Conservation (phyloP, 495 filamentous ascomycete genomes). For the Penicillium verhagenii region DNA sequence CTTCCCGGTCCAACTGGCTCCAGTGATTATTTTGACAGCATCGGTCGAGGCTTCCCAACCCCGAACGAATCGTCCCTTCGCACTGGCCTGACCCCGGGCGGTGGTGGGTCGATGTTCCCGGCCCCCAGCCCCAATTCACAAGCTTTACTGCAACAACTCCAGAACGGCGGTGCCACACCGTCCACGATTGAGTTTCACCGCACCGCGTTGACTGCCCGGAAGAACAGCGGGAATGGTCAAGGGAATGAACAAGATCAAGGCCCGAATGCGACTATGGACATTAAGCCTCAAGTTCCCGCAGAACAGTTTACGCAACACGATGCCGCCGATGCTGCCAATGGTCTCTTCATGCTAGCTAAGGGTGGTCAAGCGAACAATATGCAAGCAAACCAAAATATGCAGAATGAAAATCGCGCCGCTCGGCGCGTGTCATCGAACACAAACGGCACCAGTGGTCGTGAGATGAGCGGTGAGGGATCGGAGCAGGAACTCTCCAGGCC, state of each 20-base stretch:
- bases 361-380: constrained; percentile 51
- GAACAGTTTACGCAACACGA: constrained; percentile 81
- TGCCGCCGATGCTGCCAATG: constrained; percentile 91
- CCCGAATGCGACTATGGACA: constrained; percentile 49
- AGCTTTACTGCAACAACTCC: constrained; percentile 73
- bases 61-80: constrained; percentile 95
- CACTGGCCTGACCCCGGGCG: constrained; percentile 90
- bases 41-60: constrained; percentile 85
- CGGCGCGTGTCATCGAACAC: constrained; percentile 34
- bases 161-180: constrained; percentile 81
- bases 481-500: constrained; percentile 67
- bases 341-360: constrained; percentile 86
- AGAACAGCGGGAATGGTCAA: constrained; percentile 51
- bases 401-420: constrained; percentile 31
- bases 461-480: constrained; percentile 66
- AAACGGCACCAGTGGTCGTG: constrained; percentile 47
- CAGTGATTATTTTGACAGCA: constrained; percentile 77
- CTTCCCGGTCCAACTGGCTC: constrained; percentile 78
- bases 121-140: constrained; percentile 84
- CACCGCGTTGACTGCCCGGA: constrained; percentile 81
- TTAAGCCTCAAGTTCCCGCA: constrained; percentile 43
- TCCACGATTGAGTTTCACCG: constrained; percentile 92
- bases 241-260: constrained; percentile 50
- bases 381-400: constrained; percentile 37
- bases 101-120: constrained; percentile 97